These are phyloP conservation scores for Eucalyptus camaldulensis DNA, from an alignment of 345 rosid species.

Conservation along the genomic window DNA sequence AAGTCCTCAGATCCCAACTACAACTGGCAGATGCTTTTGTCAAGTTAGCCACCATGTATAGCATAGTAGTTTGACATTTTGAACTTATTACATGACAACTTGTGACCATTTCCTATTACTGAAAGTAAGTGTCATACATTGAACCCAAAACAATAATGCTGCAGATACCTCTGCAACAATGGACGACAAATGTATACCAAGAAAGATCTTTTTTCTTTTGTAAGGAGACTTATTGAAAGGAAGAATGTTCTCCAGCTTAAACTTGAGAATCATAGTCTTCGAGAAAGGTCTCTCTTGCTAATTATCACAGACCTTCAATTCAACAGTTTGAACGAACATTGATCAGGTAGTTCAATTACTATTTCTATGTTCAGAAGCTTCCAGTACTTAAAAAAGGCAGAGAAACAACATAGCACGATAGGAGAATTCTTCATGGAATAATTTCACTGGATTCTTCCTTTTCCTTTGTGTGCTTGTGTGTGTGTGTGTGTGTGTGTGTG, in stretches of 20 bases:
- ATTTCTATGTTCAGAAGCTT: background rate
- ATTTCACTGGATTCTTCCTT: background rate
- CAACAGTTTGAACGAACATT: background rate
- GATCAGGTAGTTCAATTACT: background rate
- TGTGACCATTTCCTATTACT: background rate
- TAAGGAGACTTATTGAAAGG: background rate
- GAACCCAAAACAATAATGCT: background rate
- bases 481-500: background rate
- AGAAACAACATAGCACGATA: background rate
- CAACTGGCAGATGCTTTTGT: background rate
- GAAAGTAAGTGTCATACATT: background rate
- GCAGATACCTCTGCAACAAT: background rate
- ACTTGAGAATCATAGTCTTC: background rate
- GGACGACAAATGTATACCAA: background rate
- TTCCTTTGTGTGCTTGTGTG: background rate
- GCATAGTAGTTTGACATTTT: background rate
- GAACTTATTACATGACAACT: background rate
- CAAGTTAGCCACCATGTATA: background rate
- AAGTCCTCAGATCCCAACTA: background rate
- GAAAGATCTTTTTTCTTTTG: background rate
- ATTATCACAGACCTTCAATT: background rate
- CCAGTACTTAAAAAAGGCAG: background rate
- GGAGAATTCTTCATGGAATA: background rate
- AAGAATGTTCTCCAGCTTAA: background rate
- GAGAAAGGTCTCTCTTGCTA: background rate